phyloP scores from a whole-genome alignment of 768 basidiomycete genomes.

The Hericium erinaceus region DNA sequence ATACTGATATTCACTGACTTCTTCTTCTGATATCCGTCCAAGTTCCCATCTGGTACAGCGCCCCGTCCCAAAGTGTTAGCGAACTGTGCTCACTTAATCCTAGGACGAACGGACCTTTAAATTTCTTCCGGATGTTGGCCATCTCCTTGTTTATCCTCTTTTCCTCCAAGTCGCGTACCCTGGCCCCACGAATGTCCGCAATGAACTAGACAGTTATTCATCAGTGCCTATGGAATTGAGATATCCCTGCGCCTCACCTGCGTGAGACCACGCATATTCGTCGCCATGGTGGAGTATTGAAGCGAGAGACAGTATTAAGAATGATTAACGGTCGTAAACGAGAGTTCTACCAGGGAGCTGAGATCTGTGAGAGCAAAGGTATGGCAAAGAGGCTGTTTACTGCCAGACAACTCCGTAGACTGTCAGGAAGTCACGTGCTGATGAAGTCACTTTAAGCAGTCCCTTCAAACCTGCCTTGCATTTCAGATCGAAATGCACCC shows the following conservation, averaged over 20 bases:
- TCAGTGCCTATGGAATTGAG: too few relatives aligned
- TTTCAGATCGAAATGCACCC: too few relatives aligned
- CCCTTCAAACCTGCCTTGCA: too few relatives aligned
- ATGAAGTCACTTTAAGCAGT: too few relatives aligned
- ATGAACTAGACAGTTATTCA: constrained; percentile 62
- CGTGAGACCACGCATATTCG: constrained; percentile 86
- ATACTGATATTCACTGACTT: constrained; percentile 44
- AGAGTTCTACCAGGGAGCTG: background rate
- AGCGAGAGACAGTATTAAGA: too few relatives aligned
- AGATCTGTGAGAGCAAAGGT: background rate
- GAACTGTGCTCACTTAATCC: background rate
- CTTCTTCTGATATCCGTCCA: constrained; percentile 89
- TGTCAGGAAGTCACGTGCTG: too few relatives aligned
- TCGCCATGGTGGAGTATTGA: constrained; percentile 52
- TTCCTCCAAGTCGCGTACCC: constrained; percentile 95
- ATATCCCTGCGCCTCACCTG: constrained; percentile 45
- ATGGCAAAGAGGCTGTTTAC: too few relatives aligned
- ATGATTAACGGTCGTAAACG: background rate
- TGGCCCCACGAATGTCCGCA: constrained; percentile 94
- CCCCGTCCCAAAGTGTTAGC: background rate
- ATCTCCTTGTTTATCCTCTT: constrained; percentile 99
- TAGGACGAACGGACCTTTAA: constrained; percentile 60
- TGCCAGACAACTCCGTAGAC: too few relatives aligned
- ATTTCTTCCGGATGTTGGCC: constrained; percentile 98
- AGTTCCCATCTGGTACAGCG: constrained; percentile 54